These are phyloP conservation scores for Chlamydomonas schloesseri DNA, from an alignment of 139 green algal genomes.

Conservation along the genomic window DNA sequence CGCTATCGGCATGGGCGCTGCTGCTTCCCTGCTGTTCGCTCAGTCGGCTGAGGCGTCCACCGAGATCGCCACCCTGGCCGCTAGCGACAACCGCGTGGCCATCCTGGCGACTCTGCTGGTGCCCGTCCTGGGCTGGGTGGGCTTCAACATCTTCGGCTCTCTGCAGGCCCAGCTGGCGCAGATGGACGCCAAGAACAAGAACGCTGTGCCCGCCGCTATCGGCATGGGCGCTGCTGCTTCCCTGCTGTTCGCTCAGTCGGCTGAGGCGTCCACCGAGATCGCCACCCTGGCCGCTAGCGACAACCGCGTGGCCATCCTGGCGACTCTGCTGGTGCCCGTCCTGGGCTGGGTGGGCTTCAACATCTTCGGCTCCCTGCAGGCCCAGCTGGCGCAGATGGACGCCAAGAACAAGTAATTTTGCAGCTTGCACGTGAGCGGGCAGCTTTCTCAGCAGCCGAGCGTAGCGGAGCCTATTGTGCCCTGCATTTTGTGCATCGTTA, in stretches of 20 bases:
- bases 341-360: slow-evolving; percentile 86
- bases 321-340: slow-evolving; percentile 69
- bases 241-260: slow-evolving; percentile 61
- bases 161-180: slow-evolving; percentile 8
- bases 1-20: slow-evolving; percentile 51
- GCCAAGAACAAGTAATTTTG: slow-evolving; percentile 53
- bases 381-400: slow-evolving; percentile 77
- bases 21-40: slow-evolving; percentile 58
- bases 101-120: slow-evolving; percentile 63
- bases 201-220: slow-evolving; percentile 29
- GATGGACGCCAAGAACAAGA: slow-evolving; percentile 8
- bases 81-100: slow-evolving; percentile 58
- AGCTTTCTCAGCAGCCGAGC: too few species aligned
- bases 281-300: slow-evolving; percentile 72
- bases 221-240: slow-evolving; percentile 62
- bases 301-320: slow-evolving; percentile 61
- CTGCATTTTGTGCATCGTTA: too few species aligned
- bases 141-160: slow-evolving; percentile 82
- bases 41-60: slow-evolving; percentile 40
- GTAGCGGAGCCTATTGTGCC: too few species aligned
- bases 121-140: slow-evolving; percentile 77
- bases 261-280: slow-evolving; percentile 67
- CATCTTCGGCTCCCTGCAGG: slow-evolving; percentile 69
- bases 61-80: slow-evolving; percentile 76
- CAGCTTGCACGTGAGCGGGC: too few species aligned